Base-by-base conservation (phyloP, 1,284 basidiomycete species). In the Tilletia walkeri region DNA sequence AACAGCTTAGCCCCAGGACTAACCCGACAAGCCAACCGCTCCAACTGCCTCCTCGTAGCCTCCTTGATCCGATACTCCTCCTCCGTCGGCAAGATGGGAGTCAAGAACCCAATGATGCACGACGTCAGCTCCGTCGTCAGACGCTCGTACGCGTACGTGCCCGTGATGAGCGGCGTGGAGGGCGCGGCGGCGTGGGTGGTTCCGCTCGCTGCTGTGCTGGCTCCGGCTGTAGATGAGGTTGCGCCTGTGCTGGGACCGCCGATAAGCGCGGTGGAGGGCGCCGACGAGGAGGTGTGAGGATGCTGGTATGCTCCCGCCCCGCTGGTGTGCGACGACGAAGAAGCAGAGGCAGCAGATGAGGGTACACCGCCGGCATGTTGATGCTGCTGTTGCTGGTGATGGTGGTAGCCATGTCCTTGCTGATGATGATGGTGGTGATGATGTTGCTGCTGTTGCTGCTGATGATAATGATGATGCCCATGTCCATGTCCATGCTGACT, bases 1-100 rank as follows among this genome's bases (percentile, higher is more conserved):
- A 96, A 86, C 78, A 99, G 86, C 74, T 92, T 90, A 76, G 92
- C 92, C 76, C 93, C 89, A 54, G 94, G 94, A 84, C 95, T 92
- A 84, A 99, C 93, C 69, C 92, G 93, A 84, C 92, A 89, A 84
- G 96, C 95, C 84, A 98, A 89, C 75, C 92, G 89, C 87, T 98
- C 94, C 70, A 99, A 90, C 82, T 95, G 88, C 84, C 93, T 92
- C 80, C 95, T 88, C 74, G 97, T 95, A 79, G 95, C 93, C 86
- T 98, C 95, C 87, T 98, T 99, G 69, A 79, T 79, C 10, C 80
- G 65, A 63, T 83, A 83, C 73, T 83, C 82, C 48, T 82, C 81
- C 65, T 83, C 81, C 59, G 81, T 82, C 36, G 82, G 82, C 30
- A 83, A 69, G 48, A 82, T 78, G 59, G 82, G 81, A 38, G 75